Evolutionary conservation across 768 basidiomycete species (phyloP), one percentile per base, ranked within the genome.

Genomic region (Trametes punicea): DNA sequence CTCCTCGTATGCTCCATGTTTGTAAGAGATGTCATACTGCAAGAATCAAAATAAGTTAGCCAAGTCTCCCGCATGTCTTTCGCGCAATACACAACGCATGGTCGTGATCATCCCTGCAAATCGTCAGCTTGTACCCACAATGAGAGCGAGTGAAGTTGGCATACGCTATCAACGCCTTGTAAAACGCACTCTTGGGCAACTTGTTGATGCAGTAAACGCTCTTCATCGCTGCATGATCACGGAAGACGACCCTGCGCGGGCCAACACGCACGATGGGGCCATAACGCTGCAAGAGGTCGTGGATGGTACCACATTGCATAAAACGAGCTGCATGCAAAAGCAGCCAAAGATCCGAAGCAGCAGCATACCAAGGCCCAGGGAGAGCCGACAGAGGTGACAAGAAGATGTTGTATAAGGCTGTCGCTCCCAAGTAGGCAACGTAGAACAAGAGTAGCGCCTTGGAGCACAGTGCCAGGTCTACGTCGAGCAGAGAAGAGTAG

Each of bases 361-460:
- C 85, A 30, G 85, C 85, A 65, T 87, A 86, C 87, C 87, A 88
- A 27, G 87, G 87, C 29, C 87, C 87, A 26, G 87, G 87, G 73
- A 88, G 83, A 60, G 79, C 77, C 71, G 80, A 78, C 63, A 88
- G 81, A 48, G 86, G 85, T 64, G 85, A 86, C 65, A 85, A 72
- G 68, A 82, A 78, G 65, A 79, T 70, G 20, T 73, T 70, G 65
- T 77, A 73, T 33, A 73, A 63, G 39, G 68, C 70, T 52, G 65
- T 67, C 8, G 56, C 66, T 67, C 10, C 60, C 51, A 58, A 69
- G 23, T 55, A 61, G 34, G 63, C 69, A 71, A 59, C 67, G 60
- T 62, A 36, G 8, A 46, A 66, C 2, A 40, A 59, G 15, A 51
- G 64, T 36, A n/a, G 61, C n/a, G n/a, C n/a, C n/a, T n/a, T n/a